Conservation (phyloP, 192 early-diverging fungal species). For the Umbelopsis ramanniana region DNA sequence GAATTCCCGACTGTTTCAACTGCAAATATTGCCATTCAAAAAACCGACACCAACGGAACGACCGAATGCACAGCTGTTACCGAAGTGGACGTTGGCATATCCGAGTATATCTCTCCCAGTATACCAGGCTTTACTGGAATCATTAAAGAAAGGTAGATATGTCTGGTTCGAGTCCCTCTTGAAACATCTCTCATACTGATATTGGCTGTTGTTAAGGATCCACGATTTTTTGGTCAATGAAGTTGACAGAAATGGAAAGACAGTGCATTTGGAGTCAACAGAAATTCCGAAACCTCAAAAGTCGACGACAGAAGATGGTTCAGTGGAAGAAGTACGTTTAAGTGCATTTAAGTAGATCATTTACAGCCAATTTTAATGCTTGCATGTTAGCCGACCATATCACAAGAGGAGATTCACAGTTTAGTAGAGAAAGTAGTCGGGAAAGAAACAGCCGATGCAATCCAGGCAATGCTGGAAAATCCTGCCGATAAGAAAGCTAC, state of each 20-base stretch:
- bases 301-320: neutral
- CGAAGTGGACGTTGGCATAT: neutral
- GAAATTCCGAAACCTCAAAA: conserved; percentile 23
- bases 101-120: neutral
- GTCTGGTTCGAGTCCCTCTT: neutral
- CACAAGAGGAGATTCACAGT: neutral
- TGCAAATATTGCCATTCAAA: neutral
- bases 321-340: conserved; percentile 23
- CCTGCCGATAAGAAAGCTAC: conserved; percentile 26
- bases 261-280: conserved; percentile 65
- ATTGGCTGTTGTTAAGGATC: conserved; percentile 49
- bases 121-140: conserved; percentile 5
- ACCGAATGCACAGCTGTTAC: neutral
- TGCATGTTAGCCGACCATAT: neutral
- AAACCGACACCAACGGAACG: neutral
- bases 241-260: conserved; percentile 70
- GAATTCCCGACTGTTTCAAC: neutral
- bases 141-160: conserved; percentile 4
- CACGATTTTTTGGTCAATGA: conserved; percentile 95
- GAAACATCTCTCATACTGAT: neutral
- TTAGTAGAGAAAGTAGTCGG: conserved; percentile 18
- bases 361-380: neutral
- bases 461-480: conserved; percentile 36
- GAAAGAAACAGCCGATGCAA: conserved; percentile 28
- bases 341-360: neutral